phyloP scores from a whole-genome alignment of 352 stramenopile species.

The Phytopythium boreale region DNA sequence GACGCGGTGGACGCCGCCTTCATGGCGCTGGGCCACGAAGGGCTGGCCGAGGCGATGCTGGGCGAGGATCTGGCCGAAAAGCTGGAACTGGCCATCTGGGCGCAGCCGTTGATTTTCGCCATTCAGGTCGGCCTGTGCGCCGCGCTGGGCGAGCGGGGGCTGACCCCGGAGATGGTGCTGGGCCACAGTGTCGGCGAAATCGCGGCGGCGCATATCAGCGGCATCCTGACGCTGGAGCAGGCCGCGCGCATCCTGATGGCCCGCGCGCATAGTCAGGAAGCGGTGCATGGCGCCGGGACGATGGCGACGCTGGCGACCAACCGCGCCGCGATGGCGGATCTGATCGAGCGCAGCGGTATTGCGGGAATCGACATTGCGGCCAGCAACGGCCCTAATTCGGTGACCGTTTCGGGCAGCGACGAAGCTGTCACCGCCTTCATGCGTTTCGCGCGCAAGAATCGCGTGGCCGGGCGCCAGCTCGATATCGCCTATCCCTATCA shows the following conservation, averaged over 20 bases:
- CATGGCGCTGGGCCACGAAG: constrained; percentile 6
- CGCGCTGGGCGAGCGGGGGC: constrained; percentile 5
- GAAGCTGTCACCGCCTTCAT: constrained; percentile 7
- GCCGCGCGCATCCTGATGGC: constrained; percentile 6
- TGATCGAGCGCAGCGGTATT: constrained; percentile 7
- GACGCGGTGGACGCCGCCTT: constrained; percentile 6
- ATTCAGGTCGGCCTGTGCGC: constrained; percentile 7
- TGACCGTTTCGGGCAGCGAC: constrained; percentile 7
- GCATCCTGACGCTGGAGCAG: constrained; percentile 7
- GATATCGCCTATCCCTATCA: constrained; percentile 8
- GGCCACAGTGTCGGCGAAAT: constrained; percentile 7
- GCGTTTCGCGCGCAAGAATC: constrained; percentile 7
- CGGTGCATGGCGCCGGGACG: constrained; percentile 6
- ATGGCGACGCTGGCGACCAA: constrained; percentile 7
- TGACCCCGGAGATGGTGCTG: constrained; percentile 7
- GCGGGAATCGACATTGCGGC: constrained; percentile 7
- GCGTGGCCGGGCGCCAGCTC: constrained; percentile 5
- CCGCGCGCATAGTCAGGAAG: constrained; percentile 7
- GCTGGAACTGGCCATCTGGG: constrained; percentile 7
- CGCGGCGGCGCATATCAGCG: constrained; percentile 6
- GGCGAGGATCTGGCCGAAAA: constrained; percentile 7
- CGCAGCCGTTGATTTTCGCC: constrained; percentile 7
- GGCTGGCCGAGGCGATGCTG: constrained; percentile 6
- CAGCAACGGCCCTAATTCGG: constrained; percentile 7
- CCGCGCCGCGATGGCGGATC: constrained; percentile 6